phyloP scores from a whole-genome alignment of 306 rosid genomes.

The Ochetophila trinervis region DNA sequence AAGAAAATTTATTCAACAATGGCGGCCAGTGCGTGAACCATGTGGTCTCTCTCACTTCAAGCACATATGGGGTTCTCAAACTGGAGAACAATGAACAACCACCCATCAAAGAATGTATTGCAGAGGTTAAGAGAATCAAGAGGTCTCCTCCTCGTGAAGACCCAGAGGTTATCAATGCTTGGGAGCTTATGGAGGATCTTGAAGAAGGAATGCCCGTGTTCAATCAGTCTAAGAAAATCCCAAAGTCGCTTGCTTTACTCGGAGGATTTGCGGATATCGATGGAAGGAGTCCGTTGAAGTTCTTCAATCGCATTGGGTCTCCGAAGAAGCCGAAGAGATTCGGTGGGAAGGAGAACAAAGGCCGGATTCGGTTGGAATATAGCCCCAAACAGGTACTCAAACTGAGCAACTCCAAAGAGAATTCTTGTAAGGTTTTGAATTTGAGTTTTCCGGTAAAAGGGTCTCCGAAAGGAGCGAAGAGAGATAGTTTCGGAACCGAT shows the following conservation, averaged over 20 bases:
- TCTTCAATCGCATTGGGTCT: slow-evolving; percentile 67
- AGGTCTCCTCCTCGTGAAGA: slow-evolving; percentile 33
- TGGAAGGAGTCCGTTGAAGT: slow-evolving; percentile 61
- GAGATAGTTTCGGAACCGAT: slow-evolving; percentile 55
- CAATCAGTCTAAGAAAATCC: slow-evolving; percentile 56
- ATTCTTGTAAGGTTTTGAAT: slow-evolving; percentile 40
- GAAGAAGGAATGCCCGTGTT: slow-evolving; percentile 70
- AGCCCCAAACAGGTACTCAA: slow-evolving; percentile 58
- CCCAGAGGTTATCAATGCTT: slow-evolving; percentile 70
- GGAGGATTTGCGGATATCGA: slow-evolving; percentile 61
- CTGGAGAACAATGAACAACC: slow-evolving; percentile 39
- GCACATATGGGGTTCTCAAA: slow-evolving; percentile 74
- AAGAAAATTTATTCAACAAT: slow-evolving; percentile 44
- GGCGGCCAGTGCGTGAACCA: slow-evolving; percentile 59
- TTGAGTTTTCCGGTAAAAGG: slow-evolving; percentile 44
- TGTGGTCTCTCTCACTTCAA: slow-evolving; percentile 86
- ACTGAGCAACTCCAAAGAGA: slow-evolving; percentile 31
- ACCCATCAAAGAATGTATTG: slow-evolving; percentile 14
- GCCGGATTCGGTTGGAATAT: slow-evolving; percentile 45
- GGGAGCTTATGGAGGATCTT: slow-evolving; percentile 98
- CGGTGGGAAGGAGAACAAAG: slow-evolving; percentile 73
- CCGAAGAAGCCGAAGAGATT: slow-evolving; percentile 49
- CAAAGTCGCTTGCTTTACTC: slow-evolving; percentile 54
- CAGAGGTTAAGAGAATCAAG: slow-evolving; percentile 30
- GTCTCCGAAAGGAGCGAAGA: slow-evolving; percentile 39